Conservation (phyloP, 352 stramenopile species). For the Pythium aquatile region DNA sequence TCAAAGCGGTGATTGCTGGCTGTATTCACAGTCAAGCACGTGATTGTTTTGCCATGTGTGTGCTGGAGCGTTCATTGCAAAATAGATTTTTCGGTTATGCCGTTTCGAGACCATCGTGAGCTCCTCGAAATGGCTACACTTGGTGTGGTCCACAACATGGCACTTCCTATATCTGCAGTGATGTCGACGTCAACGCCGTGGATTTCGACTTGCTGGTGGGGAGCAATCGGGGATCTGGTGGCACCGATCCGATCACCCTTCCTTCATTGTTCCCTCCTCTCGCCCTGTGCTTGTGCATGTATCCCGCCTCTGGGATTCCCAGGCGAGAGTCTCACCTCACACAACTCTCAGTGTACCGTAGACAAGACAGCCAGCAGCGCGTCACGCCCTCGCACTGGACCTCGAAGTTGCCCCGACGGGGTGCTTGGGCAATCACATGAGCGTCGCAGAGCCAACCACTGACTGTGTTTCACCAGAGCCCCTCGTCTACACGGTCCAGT, state of each 20-base stretch:
- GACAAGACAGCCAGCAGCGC: background rate
- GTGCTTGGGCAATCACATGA: constrained; percentile 2
- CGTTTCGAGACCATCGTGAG: background rate
- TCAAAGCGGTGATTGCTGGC: background rate
- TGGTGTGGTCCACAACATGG: constrained; percentile 4
- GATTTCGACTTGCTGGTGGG: no score
- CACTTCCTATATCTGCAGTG: no score
- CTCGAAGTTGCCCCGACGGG: background rate
- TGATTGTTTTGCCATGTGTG: background rate
- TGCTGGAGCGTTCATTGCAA: background rate
- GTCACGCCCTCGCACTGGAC: background rate
- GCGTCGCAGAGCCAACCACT: background rate
- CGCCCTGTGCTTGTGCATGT: background rate
- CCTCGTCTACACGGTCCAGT: background rate
- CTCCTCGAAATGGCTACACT: constrained; percentile 12
- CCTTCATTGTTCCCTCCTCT: background rate
- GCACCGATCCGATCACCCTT: background rate
- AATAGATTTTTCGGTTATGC: background rate
- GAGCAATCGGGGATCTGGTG: background rate
- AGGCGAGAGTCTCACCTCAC: no score
- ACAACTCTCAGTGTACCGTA: background rate
- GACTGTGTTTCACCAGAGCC: background rate
- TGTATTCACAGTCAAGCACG: no score
- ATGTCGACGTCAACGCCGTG: background rate
- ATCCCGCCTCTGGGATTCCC: constrained; percentile 10